Percentiles rank a stretch among this genome's conserved stretches.
Evolutionary conservation across 2,329 filamentous ascomycete species (phyloP).

Genomic region (Zarea fungicola): DNA sequence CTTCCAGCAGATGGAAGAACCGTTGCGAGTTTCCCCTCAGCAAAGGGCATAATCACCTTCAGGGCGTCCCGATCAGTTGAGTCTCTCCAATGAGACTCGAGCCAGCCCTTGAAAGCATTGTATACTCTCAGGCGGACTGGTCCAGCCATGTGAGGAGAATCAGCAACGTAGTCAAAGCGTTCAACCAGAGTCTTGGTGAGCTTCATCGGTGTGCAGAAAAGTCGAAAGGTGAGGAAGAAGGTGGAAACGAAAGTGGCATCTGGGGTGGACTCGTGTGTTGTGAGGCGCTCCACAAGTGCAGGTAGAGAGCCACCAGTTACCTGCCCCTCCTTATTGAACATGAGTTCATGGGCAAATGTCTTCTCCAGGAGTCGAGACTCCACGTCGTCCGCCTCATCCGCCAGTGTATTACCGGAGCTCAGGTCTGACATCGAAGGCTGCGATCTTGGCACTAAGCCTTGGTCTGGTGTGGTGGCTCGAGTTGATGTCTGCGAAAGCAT

Average conservation of each 20-base stretch:
- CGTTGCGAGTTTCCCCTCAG: slow-evolving; percentile 62
- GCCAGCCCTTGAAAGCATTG: slow-evolving; percentile 95
- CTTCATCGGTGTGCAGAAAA: slow-evolving; percentile 77
- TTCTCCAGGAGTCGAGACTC: slow-evolving; percentile 85
- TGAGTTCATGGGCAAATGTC: slow-evolving; percentile 84
- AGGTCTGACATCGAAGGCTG: slow-evolving; percentile 63
- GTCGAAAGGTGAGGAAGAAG: slow-evolving; percentile 92
- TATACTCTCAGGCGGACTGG: slow-evolving; percentile 88
- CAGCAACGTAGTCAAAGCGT: slow-evolving; percentile 85
- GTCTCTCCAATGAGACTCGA: slow-evolving; percentile 91
- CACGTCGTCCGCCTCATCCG: slow-evolving; percentile 71
- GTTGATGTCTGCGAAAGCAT: slow-evolving; percentile 78
- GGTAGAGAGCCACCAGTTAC: slow-evolving; percentile 88
- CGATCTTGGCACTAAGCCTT: slow-evolving; percentile 46
- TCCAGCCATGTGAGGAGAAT: slow-evolving; percentile 65
- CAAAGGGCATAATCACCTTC: slow-evolving; percentile 71
- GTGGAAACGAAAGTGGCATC: slow-evolving; percentile 89
- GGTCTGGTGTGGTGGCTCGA: slow-evolving; percentile 79
- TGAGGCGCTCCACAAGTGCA: slow-evolving; percentile 89
- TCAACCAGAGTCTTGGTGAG: slow-evolving; percentile 81
- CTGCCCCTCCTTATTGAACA: slow-evolving; percentile 90
- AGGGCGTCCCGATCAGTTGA: slow-evolving; percentile 74
- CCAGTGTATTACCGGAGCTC: slow-evolving; percentile 62
- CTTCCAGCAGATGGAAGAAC: slow-evolving; percentile 72
- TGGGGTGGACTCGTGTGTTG: slow-evolving; percentile 86